Conservation (phyloP, 2,329 filamentous ascomycete species). For the Paraphoma sp. region DNA sequence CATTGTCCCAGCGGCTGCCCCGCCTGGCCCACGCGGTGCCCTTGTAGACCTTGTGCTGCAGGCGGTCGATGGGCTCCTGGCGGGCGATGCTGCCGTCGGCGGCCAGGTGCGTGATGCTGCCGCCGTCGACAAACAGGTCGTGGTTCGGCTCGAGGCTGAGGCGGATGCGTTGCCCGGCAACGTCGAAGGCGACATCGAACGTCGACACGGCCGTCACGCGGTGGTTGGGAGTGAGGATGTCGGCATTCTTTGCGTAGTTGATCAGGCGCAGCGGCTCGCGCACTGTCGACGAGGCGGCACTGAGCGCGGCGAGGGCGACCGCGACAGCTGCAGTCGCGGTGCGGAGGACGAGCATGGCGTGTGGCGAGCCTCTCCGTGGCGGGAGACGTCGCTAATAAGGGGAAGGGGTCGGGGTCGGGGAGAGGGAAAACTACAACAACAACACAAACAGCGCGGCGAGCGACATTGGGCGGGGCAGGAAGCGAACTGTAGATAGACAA, state of each 20-base stretch:
- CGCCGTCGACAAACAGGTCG: slow-evolving; percentile 81
- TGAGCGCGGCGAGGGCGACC: slow-evolving; percentile 32
- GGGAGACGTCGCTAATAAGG: not conserved
- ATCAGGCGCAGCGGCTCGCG: slow-evolving; percentile 80
- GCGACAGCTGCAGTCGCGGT: slow-evolving; percentile 23
- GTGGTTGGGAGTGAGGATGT: slow-evolving; percentile 79
- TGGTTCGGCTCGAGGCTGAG: slow-evolving; percentile 88
- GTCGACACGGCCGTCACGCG: slow-evolving; percentile 79
- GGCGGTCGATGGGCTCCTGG: slow-evolving; percentile 73
- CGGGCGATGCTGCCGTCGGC: slow-evolving; percentile 71
- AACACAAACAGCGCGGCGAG: slow-evolving; percentile 28
- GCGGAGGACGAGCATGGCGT: slow-evolving; percentile 37
- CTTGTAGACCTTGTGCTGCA: slow-evolving; percentile 82
- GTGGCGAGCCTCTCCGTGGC: slow-evolving; percentile 19
- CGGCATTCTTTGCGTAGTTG: slow-evolving; percentile 73
- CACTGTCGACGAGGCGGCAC: slow-evolving; percentile 39
- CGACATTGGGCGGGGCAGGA: slow-evolving; percentile 35
- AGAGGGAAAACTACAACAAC: slow-evolving; percentile 9
- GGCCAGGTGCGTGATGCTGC: slow-evolving; percentile 74
- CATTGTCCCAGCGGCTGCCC: slow-evolving; percentile 80
- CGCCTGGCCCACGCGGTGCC: slow-evolving; percentile 78
- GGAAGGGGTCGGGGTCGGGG: no score
- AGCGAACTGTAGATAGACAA: slow-evolving; percentile 6
- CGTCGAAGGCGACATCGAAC: slow-evolving; percentile 84
- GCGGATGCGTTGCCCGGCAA: slow-evolving; percentile 72